These are phyloP conservation scores for Elsinoe batatas DNA, from an alignment of 2,329 filamentous ascomycete genomes.

Conservation along the genomic window DNA sequence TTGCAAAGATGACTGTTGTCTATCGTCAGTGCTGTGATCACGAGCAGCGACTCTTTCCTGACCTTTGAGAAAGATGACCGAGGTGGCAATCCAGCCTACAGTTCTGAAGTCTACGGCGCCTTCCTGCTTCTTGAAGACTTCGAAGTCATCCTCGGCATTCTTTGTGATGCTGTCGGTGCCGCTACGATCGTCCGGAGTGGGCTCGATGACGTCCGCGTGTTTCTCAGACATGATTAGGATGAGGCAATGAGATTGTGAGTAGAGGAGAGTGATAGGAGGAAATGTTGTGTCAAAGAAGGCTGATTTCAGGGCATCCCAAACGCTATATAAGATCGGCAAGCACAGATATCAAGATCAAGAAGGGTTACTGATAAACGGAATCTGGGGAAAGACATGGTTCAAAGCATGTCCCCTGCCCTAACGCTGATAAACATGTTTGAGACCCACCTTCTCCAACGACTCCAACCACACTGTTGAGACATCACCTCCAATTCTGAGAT, in stretches of 20 bases:
- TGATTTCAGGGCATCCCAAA: not conserved
- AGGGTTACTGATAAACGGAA: not conserved
- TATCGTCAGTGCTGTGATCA: too few species aligned
- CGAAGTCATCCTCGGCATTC: constrained; percentile 27
- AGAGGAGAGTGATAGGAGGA: too few species aligned
- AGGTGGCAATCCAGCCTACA: constrained; percentile 43
- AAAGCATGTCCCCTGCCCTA: not conserved
- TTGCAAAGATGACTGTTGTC: constrained; percentile 36
- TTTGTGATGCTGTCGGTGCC: not conserved
- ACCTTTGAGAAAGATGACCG: constrained; percentile 43
- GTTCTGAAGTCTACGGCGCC: constrained; percentile 45
- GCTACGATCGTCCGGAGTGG: constrained; percentile 5
- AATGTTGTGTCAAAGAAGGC: not conserved
- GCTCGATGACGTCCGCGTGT: constrained; percentile 1
- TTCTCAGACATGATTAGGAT: not conserved
- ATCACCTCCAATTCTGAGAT: not conserved
- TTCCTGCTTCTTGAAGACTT: constrained; percentile 42
- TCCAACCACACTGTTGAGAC: not conserved
- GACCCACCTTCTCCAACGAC: not conserved
- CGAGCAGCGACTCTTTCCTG: not conserved
- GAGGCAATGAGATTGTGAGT: not conserved
- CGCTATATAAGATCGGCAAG: not conserved
- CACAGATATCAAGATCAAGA: not conserved
- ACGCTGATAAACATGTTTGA: constrained; percentile 1
- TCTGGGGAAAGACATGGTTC: not conserved